Evolutionary conservation across 192 early-diverging fungal species (phyloP).

Genomic region (Rhizophlyctis rosea): DNA sequence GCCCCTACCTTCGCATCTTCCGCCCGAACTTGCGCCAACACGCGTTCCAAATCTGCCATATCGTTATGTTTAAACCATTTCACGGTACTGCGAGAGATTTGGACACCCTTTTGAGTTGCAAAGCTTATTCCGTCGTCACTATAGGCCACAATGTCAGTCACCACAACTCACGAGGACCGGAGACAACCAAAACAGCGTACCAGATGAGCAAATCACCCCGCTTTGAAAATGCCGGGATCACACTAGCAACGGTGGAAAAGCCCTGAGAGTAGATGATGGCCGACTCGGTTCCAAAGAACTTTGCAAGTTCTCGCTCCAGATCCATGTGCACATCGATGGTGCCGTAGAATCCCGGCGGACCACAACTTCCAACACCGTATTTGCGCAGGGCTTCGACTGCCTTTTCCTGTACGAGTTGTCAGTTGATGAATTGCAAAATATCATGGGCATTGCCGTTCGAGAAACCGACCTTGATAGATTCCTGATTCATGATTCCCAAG

Average conservation of each 20-base stretch:
- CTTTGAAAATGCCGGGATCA: constrained; percentile 95
- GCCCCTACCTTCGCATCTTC: constrained; percentile 54
- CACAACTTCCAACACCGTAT: constrained; percentile 95
- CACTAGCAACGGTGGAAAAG: constrained; percentile 86
- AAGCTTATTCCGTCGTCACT: constrained; percentile 89
- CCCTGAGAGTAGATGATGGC: constrained; percentile 95
- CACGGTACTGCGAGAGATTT: constrained; percentile 86
- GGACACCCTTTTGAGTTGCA: constrained; percentile 83
- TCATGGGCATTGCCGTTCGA: not conserved
- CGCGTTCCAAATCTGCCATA: constrained; percentile 87
- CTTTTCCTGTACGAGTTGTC: constrained; percentile 52
- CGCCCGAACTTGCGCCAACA: constrained; percentile 69
- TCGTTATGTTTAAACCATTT: constrained; percentile 96
- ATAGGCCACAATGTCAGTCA: not conserved
- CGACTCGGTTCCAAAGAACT: constrained; percentile 77
- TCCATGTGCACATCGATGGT: constrained; percentile 94
- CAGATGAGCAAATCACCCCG: constrained; percentile 90
- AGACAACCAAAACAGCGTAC: constrained; percentile 46
- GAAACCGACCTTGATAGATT: constrained; percentile 54
- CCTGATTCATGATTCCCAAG: constrained; percentile 73
- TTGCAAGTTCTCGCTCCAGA: constrained; percentile 80
- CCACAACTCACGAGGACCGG: not conserved
- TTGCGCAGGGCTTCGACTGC: constrained; percentile 80
- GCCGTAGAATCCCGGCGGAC: constrained; percentile 93
- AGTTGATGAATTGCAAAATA: constrained; percentile 9